Evolutionary conservation across 2,329 filamentous ascomycete genomes (phyloP).

Genomic region (Colletotrichum acutatum): DNA sequence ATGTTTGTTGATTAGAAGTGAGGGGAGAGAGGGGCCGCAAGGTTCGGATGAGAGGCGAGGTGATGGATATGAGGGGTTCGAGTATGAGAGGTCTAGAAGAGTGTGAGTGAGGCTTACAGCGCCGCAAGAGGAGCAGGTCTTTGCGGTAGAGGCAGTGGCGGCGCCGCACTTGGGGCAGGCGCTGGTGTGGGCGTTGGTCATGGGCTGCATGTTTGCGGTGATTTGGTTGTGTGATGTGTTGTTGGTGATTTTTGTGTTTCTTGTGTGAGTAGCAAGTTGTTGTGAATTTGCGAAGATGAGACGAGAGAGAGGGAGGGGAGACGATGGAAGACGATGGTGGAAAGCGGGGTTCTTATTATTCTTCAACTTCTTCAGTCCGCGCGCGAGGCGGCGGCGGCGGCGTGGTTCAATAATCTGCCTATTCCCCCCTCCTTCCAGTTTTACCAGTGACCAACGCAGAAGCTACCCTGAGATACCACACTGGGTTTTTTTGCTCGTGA

Average conservation of each 20-base stretch:
- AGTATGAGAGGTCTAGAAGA: background rate
- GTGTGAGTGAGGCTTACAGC: slow-evolving; percentile 57
- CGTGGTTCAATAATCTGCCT: background rate
- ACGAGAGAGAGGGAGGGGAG: background rate
- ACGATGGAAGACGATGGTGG: background rate
- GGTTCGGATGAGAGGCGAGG: background rate
- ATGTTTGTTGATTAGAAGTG: background rate
- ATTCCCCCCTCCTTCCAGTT: background rate
- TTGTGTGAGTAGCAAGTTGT: background rate
- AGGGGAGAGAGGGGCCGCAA: background rate
- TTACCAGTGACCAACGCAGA: slow-evolving; percentile 24
- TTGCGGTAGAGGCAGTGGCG: slow-evolving; percentile 54
- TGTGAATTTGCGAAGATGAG: background rate
- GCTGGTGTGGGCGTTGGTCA: slow-evolving; percentile 50
- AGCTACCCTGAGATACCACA: slow-evolving; percentile 1
- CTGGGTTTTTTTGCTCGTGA: background rate
- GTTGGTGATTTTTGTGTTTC: background rate
- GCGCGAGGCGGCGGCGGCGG: background rate
- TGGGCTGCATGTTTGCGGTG: slow-evolving; percentile 38
- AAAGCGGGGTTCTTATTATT: slow-evolving; percentile 23
- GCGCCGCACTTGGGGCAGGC: slow-evolving; percentile 69
- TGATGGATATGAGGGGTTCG: background rate
- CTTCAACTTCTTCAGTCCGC: slow-evolving; percentile 1
- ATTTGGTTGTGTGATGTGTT: background rate
- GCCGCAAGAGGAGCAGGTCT: slow-evolving; percentile 67